These are phyloP conservation scores for Alternaria sp. DNA, from an alignment of 2,329 filamentous ascomycete species.

Conservation along the genomic window DNA sequence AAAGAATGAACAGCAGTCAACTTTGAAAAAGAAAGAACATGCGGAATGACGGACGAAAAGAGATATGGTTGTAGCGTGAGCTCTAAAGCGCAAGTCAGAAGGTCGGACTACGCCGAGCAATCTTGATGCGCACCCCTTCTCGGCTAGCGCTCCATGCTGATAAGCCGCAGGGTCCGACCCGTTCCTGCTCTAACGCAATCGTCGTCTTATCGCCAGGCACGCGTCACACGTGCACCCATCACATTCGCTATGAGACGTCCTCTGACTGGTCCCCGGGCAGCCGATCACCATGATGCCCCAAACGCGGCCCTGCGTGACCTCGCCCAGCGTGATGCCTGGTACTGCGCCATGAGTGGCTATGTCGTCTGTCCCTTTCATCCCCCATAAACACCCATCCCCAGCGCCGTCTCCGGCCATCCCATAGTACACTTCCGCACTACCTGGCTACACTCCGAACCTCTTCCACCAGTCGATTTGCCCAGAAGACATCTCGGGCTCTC, in stretches of 20 bases:
- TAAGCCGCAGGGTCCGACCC: slow-evolving; percentile 11
- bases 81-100: not conserved
- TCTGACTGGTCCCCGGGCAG: slow-evolving; percentile 16
- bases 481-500: slow-evolving; percentile 10
- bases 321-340: slow-evolving; percentile 29
- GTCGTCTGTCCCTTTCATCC: slow-evolving; percentile 27
- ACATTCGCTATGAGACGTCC: slow-evolving; percentile 15
- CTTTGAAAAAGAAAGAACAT: not conserved
- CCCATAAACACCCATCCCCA: slow-evolving; percentile 12
- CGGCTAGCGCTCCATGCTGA: slow-evolving; percentile 14
- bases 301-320: slow-evolving; percentile 42
- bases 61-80: not conserved
- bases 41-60: not conserved
- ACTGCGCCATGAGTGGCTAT: slow-evolving; percentile 48
- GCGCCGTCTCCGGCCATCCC: slow-evolving; percentile 6
- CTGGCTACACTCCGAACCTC: slow-evolving; percentile 1
- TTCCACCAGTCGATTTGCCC: slow-evolving; percentile 19
- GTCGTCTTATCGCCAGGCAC: slow-evolving; percentile 18
- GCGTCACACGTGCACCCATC: slow-evolving; percentile 23
- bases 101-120: slow-evolving; percentile 8
- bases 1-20: not conserved
- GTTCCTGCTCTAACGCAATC: slow-evolving; percentile 6
- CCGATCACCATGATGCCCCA: slow-evolving; percentile 46
- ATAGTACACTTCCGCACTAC: slow-evolving; percentile 7
- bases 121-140: not conserved